Base-by-base conservation (phyloP, 768 basidiomycete species). In the Hygrophorus russula region DNA sequence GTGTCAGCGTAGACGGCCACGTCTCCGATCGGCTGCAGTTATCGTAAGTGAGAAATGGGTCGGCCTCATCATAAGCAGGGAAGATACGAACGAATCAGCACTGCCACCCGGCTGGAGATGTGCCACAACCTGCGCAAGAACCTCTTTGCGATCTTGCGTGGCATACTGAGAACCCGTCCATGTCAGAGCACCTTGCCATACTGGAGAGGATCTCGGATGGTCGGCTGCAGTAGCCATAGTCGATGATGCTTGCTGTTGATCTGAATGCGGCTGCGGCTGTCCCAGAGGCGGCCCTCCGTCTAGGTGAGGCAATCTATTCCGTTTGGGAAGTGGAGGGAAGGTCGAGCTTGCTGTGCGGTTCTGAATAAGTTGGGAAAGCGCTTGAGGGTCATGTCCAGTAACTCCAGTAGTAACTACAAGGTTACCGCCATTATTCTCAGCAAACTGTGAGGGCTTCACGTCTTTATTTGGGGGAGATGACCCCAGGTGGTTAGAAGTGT, bases 131-230 rank as follows among this genome's bases (percentile, higher is more conserved):
- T 60, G 61, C n/a, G 68, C 57, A 30, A 63, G 64, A 15, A 73
- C 55, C 40, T 77, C 65, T 53, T 68, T 73, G 42, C 44, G 34
- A 59, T 58, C 51, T 44, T 49, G 44, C 59, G 50, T 64, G 41
- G 46, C 55, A 14, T 59, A 44, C 40, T 58, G 62, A 19, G 53
- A 53, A 5, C 71, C 74, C 28, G 52, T 64, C 62, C 69, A 79
- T 3, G 57, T 61, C 19, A 81, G 53, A 1, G 57, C 50, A 6
- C 77, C 78, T 14, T 63, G 58, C 80, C 80, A 82, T 9, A 60
- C 44, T 13, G 32, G 29, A 7, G 44, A 8, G 12, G 34, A 46
- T 27, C 20, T 38, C 20, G 49, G 19, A 44, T 49, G 44, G 27
- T 60, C 53, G 15, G 46, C 36, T 35, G 42, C 14, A 51, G 59